Base-by-base conservation (phyloP, 805 yeast genomes). In the Wickerhamomyces strasburgensis region DNA sequence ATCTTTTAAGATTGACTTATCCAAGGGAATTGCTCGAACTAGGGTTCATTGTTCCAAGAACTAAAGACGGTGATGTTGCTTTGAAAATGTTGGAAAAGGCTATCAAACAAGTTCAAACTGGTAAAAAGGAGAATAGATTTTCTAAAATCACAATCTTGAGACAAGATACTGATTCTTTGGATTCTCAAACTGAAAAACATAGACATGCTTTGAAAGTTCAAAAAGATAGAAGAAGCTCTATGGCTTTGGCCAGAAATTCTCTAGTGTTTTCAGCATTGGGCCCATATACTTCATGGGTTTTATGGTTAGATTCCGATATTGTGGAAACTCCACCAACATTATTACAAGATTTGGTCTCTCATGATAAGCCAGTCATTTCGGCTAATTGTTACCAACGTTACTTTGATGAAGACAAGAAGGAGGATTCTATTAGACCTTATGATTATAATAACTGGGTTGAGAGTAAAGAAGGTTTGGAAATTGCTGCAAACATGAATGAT, bases 401-500 rank as follows among this genome's bases (percentile, higher is more conserved):
- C 60, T 68, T 51, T 37, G 82, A 86, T 49, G 68, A 73, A 29
- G 76, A 75, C 16, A 73, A 77, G 43, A 73, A 75, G 44, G 65
- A 72, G 39, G 58, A 64, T 10, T 64, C 73, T 18, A 78, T 84
- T 45, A 73, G 98, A 52, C 93, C 98, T 5, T 93, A 93, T 58
- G 98, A 93, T 61, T 90, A 72, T 70, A 93, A 93, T 66, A 90
- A 93, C 61, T 93, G 99, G 99, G 82, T 80, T 25, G 93, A 84
- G 57, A 73, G 77, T 47, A 90, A 85, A 31, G 83, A 76, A 47
- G 98, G 96, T 4, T 65, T 79, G 51, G 70, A 78, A 52, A 60
- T 93, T 40, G 98, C 96, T 2, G 58, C 72, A 5, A 59, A 66
- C 2, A 68, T 93, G 81, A 60, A 70, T 14, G 94, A 86, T 2